Percentiles rank a stretch among this genome's conserved stretches.
phyloP scores from a whole-genome alignment of 306 rosid species.

The Amphicarpaea edgeworthii region DNA sequence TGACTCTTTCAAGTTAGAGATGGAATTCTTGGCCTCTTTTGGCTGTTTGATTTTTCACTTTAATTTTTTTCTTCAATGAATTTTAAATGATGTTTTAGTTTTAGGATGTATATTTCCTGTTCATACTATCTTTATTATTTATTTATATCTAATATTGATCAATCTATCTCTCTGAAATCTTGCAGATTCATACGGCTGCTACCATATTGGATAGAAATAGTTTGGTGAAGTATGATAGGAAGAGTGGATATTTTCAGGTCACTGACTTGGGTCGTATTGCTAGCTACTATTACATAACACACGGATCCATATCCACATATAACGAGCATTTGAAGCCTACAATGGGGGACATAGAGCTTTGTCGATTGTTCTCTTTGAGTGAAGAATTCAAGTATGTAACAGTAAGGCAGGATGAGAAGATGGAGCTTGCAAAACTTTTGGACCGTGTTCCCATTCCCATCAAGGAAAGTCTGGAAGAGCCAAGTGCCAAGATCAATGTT shows the following conservation, averaged over 20 bases:
- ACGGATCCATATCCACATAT: slow-evolving; percentile 91
- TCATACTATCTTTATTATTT: not conserved
- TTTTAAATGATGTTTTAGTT: slow-evolving; percentile 22
- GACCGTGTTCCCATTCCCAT: slow-evolving; percentile 95
- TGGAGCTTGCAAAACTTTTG: slow-evolving; percentile 89
- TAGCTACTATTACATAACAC: slow-evolving; percentile 91
- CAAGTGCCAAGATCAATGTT: slow-evolving; percentile 95
- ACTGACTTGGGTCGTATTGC: slow-evolving; percentile 99
- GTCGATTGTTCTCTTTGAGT: slow-evolving; percentile 90
- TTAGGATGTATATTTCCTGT: not conserved
- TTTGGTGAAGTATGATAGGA: slow-evolving; percentile 90
- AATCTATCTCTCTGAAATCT: slow-evolving; percentile 34
- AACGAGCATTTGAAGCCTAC: slow-evolving; percentile 97
- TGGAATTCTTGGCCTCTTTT: not conserved
- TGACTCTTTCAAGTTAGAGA: not conserved
- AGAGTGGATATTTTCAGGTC: slow-evolving; percentile 96
- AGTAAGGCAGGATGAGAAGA: slow-evolving; percentile 92
- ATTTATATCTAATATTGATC: slow-evolving; percentile 27
- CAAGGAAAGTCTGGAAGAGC: slow-evolving; percentile 98
- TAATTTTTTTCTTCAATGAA: slow-evolving; percentile 9
- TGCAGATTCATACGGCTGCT: slow-evolving; percentile 96
- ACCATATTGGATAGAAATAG: slow-evolving; percentile 82
- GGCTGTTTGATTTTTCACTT: slow-evolving; percentile 3
- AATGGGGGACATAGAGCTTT: slow-evolving; percentile 94
- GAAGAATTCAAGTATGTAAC: slow-evolving; percentile 96